Conservation (phyloP, 1,284 basidiomycete species). For the Cutaneotrichosporon sp. region DNA sequence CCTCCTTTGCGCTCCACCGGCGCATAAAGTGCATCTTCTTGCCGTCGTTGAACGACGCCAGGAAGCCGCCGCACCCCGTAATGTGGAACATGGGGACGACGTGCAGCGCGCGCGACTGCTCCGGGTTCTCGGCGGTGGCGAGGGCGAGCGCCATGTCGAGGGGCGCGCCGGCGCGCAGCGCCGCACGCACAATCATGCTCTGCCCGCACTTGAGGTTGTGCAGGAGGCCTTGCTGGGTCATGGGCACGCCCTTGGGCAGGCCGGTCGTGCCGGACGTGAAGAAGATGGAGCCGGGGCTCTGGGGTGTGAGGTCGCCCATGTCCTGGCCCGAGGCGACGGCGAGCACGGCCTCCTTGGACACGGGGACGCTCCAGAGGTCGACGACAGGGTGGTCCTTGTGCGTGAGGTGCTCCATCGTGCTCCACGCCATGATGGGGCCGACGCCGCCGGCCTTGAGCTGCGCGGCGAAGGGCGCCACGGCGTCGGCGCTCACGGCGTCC, state of each 20-base stretch:
- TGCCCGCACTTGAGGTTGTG: slow-evolving; percentile 9
- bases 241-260: slow-evolving; percentile 19
- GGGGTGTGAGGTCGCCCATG: slow-evolving; percentile 29
- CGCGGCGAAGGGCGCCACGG: slow-evolving; percentile 19
- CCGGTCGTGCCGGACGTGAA: slow-evolving; percentile 29
- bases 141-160: slow-evolving; percentile 29
- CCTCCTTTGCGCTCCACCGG: slow-evolving; percentile 42
- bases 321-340: slow-evolving; percentile 3
- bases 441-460: not conserved
- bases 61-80: slow-evolving; percentile 44
- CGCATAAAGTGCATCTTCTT: slow-evolving; percentile 42
- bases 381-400: slow-evolving; percentile 4
- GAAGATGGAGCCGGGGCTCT: slow-evolving; percentile 46
- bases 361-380: not conserved
- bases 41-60: slow-evolving; percentile 42
- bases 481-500: slow-evolving; percentile 32
- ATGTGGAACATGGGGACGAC: slow-evolving; percentile 49
- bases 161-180: slow-evolving; percentile 34
- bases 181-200: slow-evolving; percentile 22
- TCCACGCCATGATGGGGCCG: slow-evolving; percentile 4
- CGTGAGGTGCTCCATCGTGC: not conserved
- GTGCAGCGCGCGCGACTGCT: slow-evolving; percentile 32
- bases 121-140: slow-evolving; percentile 16
- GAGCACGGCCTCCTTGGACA: not conserved
- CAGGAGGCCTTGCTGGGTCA: slow-evolving; percentile 33